phyloP scores from a whole-genome alignment of 2,329 filamentous ascomycete genomes.

The Exophiala dermatitidis region DNA sequence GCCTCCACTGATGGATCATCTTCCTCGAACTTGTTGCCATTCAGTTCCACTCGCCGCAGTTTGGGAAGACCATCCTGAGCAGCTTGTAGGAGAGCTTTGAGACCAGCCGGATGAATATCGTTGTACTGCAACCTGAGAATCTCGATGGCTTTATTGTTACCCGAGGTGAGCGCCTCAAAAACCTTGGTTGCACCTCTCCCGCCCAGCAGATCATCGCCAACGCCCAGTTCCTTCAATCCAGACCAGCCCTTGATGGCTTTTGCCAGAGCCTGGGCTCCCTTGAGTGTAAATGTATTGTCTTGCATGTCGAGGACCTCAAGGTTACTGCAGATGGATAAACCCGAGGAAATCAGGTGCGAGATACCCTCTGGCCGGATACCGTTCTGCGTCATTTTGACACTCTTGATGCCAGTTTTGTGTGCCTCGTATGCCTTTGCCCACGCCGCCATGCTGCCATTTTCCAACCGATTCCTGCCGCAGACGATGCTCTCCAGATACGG shows the following conservation, averaged over 20 bases:
- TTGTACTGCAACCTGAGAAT: conserved; percentile 84
- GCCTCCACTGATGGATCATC: conserved; percentile 66
- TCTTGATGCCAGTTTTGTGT: conserved; percentile 67
- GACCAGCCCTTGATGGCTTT: conserved; percentile 68
- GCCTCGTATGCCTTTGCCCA: conserved; percentile 85
- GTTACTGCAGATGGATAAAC: conserved; percentile 61
- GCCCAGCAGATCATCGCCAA: conserved; percentile 80
- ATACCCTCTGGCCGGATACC: conserved; percentile 94
- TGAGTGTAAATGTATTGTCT: conserved; percentile 90
- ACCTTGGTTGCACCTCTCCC: conserved; percentile 69
- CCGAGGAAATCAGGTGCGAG: conserved; percentile 67
- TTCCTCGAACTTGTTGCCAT: conserved; percentile 90
- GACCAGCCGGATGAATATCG: conserved; percentile 72
- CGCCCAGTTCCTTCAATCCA: conserved; percentile 70
- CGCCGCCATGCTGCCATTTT: conserved; percentile 91
- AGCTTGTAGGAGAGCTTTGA: conserved; percentile 64
- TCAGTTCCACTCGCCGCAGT: conserved; percentile 81
- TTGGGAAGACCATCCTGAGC: conserved; percentile 62
- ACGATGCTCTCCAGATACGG: conserved; percentile 91
- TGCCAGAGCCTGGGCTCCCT: conserved; percentile 71
- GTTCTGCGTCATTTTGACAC: conserved; percentile 96
- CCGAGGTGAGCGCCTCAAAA: conserved; percentile 63
- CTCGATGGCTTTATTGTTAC: conserved; percentile 72
- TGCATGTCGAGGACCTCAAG: conserved; percentile 81
- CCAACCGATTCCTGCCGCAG: conserved; percentile 89